Evolutionary conservation across 257 asterid genomes (phyloP), one percentile per base, ranked within the genome.

Genomic region (Knoxia roxburghii): DNA sequence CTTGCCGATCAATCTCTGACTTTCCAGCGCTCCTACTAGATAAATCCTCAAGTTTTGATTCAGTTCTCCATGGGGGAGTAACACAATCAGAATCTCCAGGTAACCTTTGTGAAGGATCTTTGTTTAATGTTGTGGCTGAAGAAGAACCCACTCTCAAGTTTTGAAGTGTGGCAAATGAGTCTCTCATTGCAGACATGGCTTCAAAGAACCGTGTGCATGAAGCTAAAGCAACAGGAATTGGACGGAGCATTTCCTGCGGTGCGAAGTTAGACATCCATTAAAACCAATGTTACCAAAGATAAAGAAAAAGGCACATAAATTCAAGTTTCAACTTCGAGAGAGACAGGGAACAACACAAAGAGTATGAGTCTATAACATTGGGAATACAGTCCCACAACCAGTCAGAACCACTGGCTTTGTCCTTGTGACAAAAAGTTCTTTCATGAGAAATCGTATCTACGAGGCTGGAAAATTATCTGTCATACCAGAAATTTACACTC

Each of bases 101-200:
- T 54, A 62, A 68, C 68, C 86, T 82, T 65, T 76, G 81, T 29
- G 71, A 62, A 23, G 75, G 58, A 29, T 61, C 68, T 8, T 68
- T 52, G 69, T 40, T 68, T 32, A 73, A 75, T 37, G 69, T 68
- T 20, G 64, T 45, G 29, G 74, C 33, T 39, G 68, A 21, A 46
- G 80, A 74, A 61, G 95, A 82, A 5, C 96, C 92, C 5, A 88
- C 95, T 83, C 97, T 82, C 76, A 90, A 79, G 13, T 87, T 70
- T 77, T 93, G 99, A 62, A 93, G 96, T 33, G 91, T 85, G 63
- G 94, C 83, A 64, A 88, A 90, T 12, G 94, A 90, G 65, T 92
- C 98, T 65, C 97, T 85, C 97, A 89, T 89, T 55, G 96, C 97
- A 24, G 98, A 89, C 91, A 88, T 90, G 24, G 97, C 99, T 83